Base-by-base conservation (phyloP, 108 stramenopile genomes). In the Nitzschia inconspicua region DNA sequence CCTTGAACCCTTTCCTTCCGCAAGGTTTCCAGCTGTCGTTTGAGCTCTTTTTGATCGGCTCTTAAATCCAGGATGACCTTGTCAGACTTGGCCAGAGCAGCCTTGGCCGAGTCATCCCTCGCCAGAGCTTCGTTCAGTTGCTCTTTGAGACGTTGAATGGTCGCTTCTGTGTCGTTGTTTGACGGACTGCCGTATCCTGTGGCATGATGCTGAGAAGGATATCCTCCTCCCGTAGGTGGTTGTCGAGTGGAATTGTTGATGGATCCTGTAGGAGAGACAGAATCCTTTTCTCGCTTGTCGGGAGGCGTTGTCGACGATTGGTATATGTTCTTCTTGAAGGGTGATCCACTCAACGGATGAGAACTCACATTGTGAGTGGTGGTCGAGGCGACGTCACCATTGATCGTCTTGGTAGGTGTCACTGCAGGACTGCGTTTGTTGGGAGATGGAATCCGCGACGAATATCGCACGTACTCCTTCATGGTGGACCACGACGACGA, bases 11-110 rank as follows among this genome's bases (percentile, higher is more conserved):
- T 47, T 39, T 64, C 61, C n/a, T 31, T 22, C 39, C 65, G 23
- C 5, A 52, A 13, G 6, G 42, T 16, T 47, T 82, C 80, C 30
- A 76, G 35, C 47, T 76, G 68, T 43, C 64, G 65, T 41, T 82
- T 82, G 5, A 82, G 36, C 40, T 73, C 40, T 11, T 72, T 58
- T 10, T 76, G 42, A 18, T 25, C 53, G 26, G 63, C 48, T 23
- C 76, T 32, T n/a, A 82, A 43, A 27, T 82, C 81, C 51, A 82
- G 37, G 55, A 82, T 76, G 29, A 76, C 61, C 6, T 74, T 62
- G 41, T 82, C 81, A 25, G 70, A 72, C 48, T 78, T 78, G 44
- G 74, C 60, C 14, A 78, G 43, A 8, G 77, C 73, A 9, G 69
- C 46, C 44, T 78, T 78, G 31, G 66, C 54, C 8, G 65, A 25